Base-by-base conservation (phyloP, 768 basidiomycete species). In the Paxillus rubicundulus region DNA sequence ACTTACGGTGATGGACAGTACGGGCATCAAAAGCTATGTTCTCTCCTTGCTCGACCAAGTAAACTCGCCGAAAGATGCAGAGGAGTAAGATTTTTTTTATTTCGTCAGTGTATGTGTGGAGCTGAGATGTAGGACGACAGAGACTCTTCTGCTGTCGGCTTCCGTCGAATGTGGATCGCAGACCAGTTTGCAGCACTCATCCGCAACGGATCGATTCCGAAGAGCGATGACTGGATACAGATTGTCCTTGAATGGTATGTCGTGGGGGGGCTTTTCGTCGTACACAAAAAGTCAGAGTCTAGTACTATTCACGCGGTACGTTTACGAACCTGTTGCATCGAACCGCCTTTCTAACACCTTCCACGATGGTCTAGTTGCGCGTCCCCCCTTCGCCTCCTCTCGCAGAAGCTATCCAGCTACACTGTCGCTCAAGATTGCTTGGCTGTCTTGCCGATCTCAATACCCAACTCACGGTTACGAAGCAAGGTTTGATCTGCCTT, bases 111-210 rank as follows among this genome's bases (percentile, higher is more conserved):
- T 59, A 43, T 45, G 49, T 51, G 16, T 7, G 20, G 14, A 37
- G 5, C 59, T 61, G 52, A 67, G 37, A 51, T 55, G 18, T 30
- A 56, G 50, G 41, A n/a, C 17, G 40, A 45, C 53, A 83, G 83
- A 50, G 61, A 70, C 38, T 77, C 81, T 53, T 59, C 74, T 46
- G 70, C 70, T 10, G 70, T 82, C 21, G 81, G 83, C 53, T 73
- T 79, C 3, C 78, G 85, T 50, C 74, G 93, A 50, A 67, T 69
- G 24, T 99, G 96, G 96, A 82, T 91, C 30, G 78, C 89, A 45
- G 93, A 97, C 43, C 96, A 98, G 69, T 74, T 97, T 17, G 75
- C 80, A 13, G 78, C 82, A 4, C 81, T 97, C 28, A 74, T 95
- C 57, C 85, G 86, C 38, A 94, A 92, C 63, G 82, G 84, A 12